Conservation (phyloP, 2,329 filamentous ascomycete genomes). For the Triangularia verruculosa region DNA sequence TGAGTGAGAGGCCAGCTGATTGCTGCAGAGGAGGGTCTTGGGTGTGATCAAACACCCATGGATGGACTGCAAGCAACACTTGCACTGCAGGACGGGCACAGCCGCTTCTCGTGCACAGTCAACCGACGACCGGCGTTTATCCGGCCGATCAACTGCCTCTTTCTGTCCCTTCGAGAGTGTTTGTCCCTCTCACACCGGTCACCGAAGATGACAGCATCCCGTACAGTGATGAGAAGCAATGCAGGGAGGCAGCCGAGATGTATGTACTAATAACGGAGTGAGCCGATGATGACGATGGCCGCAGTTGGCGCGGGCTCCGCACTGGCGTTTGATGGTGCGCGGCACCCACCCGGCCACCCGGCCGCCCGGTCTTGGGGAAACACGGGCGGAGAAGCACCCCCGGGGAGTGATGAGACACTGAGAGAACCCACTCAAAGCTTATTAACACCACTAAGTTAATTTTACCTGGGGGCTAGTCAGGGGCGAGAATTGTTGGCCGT, state of each 20-base stretch:
- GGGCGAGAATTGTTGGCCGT: not conserved
- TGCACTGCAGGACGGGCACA: not conserved
- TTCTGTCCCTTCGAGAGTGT: not conserved
- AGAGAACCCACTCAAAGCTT: not conserved
- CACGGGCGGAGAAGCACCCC: not conserved
- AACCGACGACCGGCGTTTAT: not conserved
- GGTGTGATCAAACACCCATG: not conserved
- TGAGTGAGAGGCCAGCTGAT: not conserved
- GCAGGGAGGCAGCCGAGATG: not conserved
- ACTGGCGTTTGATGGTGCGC: not conserved
- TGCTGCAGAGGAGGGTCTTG: not conserved
- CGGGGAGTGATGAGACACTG: not conserved
- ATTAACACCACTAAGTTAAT: not conserved
- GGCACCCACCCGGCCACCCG: not conserved
- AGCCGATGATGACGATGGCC: not conserved
- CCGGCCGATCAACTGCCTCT: not conserved
- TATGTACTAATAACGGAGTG: not conserved
- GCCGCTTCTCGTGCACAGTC: not conserved
- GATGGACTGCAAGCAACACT: not conserved
- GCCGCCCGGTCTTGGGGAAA: not conserved
- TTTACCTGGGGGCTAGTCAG: not conserved
- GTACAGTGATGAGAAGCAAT: not conserved
- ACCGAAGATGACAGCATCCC: not conserved
- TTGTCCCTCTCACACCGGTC: too few relatives aligned
- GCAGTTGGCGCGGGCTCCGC: not conserved